These are phyloP conservation scores for Saccharata proteae DNA, from an alignment of 2,329 filamentous ascomycete genomes.

Conservation along the genomic window DNA sequence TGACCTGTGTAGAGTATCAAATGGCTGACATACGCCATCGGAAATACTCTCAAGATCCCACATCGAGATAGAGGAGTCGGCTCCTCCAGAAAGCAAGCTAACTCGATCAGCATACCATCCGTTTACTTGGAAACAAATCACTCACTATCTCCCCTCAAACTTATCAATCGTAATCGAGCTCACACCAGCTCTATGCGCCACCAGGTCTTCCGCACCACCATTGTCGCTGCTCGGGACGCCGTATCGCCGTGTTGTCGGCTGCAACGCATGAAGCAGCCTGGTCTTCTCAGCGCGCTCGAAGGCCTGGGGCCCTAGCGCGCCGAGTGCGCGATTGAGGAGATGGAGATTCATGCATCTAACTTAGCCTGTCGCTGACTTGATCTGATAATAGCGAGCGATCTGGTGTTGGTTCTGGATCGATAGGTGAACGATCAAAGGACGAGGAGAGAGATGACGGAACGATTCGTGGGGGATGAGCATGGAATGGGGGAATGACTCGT, in stretches of 20 bases:
- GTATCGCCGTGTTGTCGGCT: slow-evolving; percentile 57
- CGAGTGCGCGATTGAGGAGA: slow-evolving; percentile 63
- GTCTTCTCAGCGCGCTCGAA: slow-evolving; percentile 56
- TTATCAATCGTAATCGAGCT: slow-evolving; percentile 70
- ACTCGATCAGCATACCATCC: slow-evolving; percentile 1
- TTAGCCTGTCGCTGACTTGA: not conserved
- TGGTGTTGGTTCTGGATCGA: too few species aligned
- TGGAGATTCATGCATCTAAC: slow-evolving; percentile 52
- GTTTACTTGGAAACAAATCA: not conserved
- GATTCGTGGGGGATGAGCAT: too few species aligned
- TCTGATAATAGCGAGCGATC: too few species aligned
- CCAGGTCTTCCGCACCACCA: too few species aligned
- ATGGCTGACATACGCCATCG: slow-evolving; percentile 3
- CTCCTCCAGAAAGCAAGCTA: slow-evolving; percentile 72
- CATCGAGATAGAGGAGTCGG: slow-evolving; percentile 70
- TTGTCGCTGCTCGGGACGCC: slow-evolving; percentile 14
- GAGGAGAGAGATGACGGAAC: too few species aligned
- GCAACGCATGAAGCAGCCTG: slow-evolving; percentile 56
- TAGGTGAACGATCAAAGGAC: too few species aligned
- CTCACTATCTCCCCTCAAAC: slow-evolving; percentile 65
- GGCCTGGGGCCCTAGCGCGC: slow-evolving; percentile 46
- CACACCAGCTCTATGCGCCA: slow-evolving; percentile 68
- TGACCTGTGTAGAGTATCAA: not conserved
- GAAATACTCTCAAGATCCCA: slow-evolving; percentile 63
- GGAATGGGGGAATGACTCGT: too few species aligned